phyloP scores from a whole-genome alignment of 176 grass and related monocot genomes.

The Triticum monococcum region DNA sequence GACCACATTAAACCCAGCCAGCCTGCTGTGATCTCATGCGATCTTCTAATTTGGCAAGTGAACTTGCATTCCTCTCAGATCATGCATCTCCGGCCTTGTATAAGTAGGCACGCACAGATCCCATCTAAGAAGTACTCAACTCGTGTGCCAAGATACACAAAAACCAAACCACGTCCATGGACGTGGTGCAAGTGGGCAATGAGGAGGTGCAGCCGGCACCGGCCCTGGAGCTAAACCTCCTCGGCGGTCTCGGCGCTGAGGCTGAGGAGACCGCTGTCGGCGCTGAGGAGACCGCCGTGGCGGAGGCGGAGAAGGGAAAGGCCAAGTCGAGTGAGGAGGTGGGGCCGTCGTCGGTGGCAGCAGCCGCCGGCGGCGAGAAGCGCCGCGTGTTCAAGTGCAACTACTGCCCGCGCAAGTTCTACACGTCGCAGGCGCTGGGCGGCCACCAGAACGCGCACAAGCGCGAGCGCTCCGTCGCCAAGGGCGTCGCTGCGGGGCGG shows the following conservation, averaged over 20 bases:
- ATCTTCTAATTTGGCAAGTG: slow-evolving; percentile 32
- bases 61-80: slow-evolving; percentile 7
- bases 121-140: not conserved
- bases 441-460: slow-evolving; percentile 99
- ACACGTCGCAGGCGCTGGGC: slow-evolving; percentile 94
- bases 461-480: slow-evolving; percentile 74
- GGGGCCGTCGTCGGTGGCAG: not conserved
- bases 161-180: not conserved
- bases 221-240: too few species aligned
- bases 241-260: too few species aligned
- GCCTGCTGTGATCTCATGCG: slow-evolving; percentile 18
- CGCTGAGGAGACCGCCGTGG: too few species aligned
- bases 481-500: slow-evolving; percentile 31
- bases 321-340: too few species aligned
- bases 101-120: slow-evolving; percentile 22
- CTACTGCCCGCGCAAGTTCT: slow-evolving; percentile 89
- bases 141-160: not conserved
- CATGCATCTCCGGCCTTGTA: slow-evolving; percentile 20
- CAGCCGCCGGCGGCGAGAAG: not conserved
- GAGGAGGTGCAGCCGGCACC: too few species aligned
- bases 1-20: slow-evolving; percentile 20
- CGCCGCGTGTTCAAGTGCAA: slow-evolving; percentile 72
- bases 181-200: not conserved
- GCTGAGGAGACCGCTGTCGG: too few species aligned
- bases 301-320: too few species aligned